These are phyloP conservation scores for Pholiota molesta DNA, from an alignment of 768 basidiomycete species.

Conservation along the genomic window DNA sequence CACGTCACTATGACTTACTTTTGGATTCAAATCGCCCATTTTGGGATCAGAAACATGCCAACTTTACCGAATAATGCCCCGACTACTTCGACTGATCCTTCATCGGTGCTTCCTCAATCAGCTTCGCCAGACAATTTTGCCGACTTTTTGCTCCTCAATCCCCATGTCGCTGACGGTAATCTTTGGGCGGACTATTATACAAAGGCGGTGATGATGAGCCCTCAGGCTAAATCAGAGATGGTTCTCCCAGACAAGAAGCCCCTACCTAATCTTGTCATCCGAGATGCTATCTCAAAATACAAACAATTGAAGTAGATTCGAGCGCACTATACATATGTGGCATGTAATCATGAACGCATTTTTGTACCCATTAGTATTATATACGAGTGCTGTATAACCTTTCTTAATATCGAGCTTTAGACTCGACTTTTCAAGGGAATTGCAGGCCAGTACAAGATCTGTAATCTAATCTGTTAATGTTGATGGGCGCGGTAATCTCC, in stretches of 20 bases:
- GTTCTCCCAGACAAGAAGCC: constrained; percentile 48
- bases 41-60: constrained; percentile 43
- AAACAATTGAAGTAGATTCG: neutral
- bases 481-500: neutral
- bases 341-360: too few relatives aligned
- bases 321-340: too few relatives aligned
- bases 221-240: constrained; percentile 40
- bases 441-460: neutral
- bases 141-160: constrained; percentile 41
- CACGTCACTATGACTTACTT: constrained; percentile 54
- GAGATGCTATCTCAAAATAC: constrained; percentile 32
- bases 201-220: constrained; percentile 46
- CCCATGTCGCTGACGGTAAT: constrained; percentile 42
- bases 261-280: constrained; percentile 39
- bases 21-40: constrained; percentile 53
- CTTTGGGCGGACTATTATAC: constrained; percentile 48
- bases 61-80: constrained; percentile 14
- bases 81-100: too few relatives aligned
- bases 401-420: too few relatives aligned
- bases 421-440: too few relatives aligned
- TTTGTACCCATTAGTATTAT: too few relatives aligned
- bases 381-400: too few relatives aligned
- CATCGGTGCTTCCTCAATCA: neutral
- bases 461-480: neutral
- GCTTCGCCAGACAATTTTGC: constrained; percentile 33